These are phyloP conservation scores for Nakataea oryzae DNA, from an alignment of 2,329 filamentous ascomycete species.

Conservation along the genomic window DNA sequence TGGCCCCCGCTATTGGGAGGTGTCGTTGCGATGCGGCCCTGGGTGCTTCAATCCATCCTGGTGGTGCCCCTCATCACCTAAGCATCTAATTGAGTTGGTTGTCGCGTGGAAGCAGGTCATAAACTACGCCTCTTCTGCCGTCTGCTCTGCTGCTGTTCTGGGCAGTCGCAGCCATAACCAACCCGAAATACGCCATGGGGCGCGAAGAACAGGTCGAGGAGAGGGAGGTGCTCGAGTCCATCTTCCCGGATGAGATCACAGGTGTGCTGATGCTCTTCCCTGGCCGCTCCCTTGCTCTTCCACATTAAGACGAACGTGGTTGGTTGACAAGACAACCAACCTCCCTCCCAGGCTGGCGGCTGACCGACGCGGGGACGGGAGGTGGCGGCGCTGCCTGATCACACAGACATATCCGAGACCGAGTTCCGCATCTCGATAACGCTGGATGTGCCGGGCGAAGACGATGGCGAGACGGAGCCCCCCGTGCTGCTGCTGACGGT, in stretches of 20 bases:
- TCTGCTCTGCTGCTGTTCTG: not conserved
- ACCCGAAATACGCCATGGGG: slow-evolving; percentile 37
- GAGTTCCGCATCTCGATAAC: slow-evolving; percentile 79
- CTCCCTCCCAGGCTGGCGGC: not conserved
- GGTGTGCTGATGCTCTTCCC: slow-evolving; percentile 35
- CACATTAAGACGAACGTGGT: not conserved
- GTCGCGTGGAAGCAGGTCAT: not conserved
- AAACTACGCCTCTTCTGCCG: not conserved
- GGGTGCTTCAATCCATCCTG: not conserved
- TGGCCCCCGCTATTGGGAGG: not conserved
- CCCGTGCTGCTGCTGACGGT: slow-evolving; percentile 75
- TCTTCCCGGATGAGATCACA: slow-evolving; percentile 96
- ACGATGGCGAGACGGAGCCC: slow-evolving; percentile 45
- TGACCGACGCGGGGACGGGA: not conserved
- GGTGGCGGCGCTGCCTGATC: not conserved
- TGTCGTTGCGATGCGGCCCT: not conserved
- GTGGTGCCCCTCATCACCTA: not conserved
- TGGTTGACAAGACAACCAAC: not conserved
- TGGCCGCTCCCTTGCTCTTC: not conserved
- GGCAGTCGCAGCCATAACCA: not conserved
- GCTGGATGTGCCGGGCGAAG: slow-evolving; percentile 66
- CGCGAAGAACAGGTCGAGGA: slow-evolving; percentile 90
- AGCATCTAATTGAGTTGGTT: not conserved
- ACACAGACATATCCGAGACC: slow-evolving; percentile 76
- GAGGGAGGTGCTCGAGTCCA: slow-evolving; percentile 93